These are phyloP conservation scores for Phaeomoniella chlamydospora DNA, from an alignment of 2,329 filamentous ascomycete species.

Conservation along the genomic window DNA sequence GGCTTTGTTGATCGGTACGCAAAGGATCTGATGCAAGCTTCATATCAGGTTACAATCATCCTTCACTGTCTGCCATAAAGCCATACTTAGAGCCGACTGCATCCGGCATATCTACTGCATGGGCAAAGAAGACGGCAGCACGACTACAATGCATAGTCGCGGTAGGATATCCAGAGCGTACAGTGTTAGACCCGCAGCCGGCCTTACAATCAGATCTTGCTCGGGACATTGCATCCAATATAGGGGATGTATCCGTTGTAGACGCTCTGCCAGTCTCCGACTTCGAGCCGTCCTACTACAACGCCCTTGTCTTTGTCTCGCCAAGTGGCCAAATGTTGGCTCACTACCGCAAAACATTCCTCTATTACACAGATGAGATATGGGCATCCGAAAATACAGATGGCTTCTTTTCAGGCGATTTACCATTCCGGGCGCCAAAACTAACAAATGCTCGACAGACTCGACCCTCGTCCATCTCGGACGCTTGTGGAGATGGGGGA, in stretches of 20 bases:
- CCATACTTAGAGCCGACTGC: constrained; percentile 46
- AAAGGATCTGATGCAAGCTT: background rate
- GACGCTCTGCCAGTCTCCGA: constrained; percentile 10
- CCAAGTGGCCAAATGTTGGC: constrained; percentile 37
- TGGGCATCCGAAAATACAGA: constrained; percentile 41
- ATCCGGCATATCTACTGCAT: constrained; percentile 38
- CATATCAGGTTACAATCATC: constrained; percentile 47
- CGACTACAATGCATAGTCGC: constrained; percentile 45
- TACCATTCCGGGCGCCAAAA: constrained; percentile 14
- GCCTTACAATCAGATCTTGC: constrained; percentile 6
- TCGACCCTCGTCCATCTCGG: background rate
- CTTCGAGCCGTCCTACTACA: constrained; percentile 31
- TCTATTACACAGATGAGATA: constrained; percentile 53
- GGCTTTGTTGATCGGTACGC: background rate
- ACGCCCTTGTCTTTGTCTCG: constrained; percentile 43
- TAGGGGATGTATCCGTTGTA: constrained; percentile 8
- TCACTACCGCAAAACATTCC: constrained; percentile 50
- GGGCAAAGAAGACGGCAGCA: constrained; percentile 42
- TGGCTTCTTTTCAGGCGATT: constrained; percentile 14
- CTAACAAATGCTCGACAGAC: too few relatives aligned
- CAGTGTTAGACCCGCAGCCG: background rate
- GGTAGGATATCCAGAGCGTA: constrained; percentile 46
- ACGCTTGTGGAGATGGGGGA: constrained; percentile 7
- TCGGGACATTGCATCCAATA: constrained; percentile 6
- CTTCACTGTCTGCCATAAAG: constrained; percentile 38